Conservation (phyloP, 148 eudicot genomes). For the Silene uniflora region DNA sequence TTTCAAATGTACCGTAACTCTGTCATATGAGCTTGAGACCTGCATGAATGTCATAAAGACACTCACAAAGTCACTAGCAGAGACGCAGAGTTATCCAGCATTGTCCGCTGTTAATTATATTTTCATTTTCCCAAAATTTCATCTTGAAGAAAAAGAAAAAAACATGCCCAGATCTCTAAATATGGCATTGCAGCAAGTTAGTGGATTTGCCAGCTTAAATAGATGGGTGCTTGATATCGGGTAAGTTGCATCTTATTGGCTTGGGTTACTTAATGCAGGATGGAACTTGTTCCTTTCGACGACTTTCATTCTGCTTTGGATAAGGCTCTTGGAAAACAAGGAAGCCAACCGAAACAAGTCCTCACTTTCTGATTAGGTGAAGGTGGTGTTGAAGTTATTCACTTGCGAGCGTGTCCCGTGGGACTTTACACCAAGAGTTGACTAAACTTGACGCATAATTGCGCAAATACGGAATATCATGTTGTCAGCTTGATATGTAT, state of each 20-base stretch:
- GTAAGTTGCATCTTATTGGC: neutral
- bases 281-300: constrained; percentile 53
- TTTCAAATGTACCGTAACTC: too few species aligned
- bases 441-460: neutral
- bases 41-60: too few species aligned
- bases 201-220: neutral
- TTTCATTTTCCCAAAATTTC: neutral
- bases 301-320: constrained; percentile 48
- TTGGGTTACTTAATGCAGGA: constrained; percentile 38
- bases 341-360: constrained; percentile 63
- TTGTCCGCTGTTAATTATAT: neutral
- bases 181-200: neutral
- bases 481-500: neutral
- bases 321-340: constrained; percentile 56
- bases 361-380: constrained; percentile 34
- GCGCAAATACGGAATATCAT: neutral
- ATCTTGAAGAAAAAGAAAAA: neutral
- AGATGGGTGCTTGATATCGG: neutral
- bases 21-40: too few species aligned
- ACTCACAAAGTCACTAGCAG: too few species aligned
- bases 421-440: neutral
- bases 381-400: neutral
- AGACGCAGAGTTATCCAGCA: too few species aligned
- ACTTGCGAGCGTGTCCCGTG: neutral
- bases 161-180: neutral